Base-by-base conservation (phyloP, 495 filamentous ascomycete genomes). In the Sordaria brevicollis region DNA sequence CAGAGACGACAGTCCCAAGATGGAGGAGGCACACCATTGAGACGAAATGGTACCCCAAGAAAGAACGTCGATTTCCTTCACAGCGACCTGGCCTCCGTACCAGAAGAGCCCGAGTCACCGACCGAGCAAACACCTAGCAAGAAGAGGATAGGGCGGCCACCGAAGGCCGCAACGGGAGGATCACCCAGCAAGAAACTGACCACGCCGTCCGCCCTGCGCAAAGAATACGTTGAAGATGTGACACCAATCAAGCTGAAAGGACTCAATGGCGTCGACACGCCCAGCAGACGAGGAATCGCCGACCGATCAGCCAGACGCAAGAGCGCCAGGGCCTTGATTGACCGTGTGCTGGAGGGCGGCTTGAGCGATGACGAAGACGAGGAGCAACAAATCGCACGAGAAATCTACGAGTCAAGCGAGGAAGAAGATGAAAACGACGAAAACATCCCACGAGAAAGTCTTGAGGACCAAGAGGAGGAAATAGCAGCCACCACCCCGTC, bases 231-330 rank as follows among this genome's bases (percentile, higher is more conserved):
- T 4, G 65, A 69, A n/a, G 77, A 70, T n/a, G n/a, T n/a, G 35
- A 84, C 83, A 11, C 83, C 83, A 0, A 70, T 79, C 8, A 79
- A 75, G 36, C 67, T 75, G n/a, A 74, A 74, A 31, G 74, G 73
- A 13, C 41, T 70, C 68, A 79, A 73, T 66, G 81, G 78, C 31
- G 74, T 79, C 5, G 72, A 76, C 54, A 90, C 85, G 11, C 87
- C 90, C 13, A 83, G 86, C 35, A 84, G 85, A 74, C 81, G 83
- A 57, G 86, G 85, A 67, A 92, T 89, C 74, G 90, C 89, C 25
- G 91, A 97, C 78, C 86, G 89, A 8, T 97, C 93, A 1, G 94
- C 93, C 3, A 88, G 92, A 74, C 90, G 90, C 74, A 97, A 96
- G 82, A 96, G 92, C 76, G 91, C 89, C 4, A 86, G 89, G 62